Percentiles rank a stretch among this genome's conserved stretches.
phyloP scores from a whole-genome alignment of 768 basidiomycete species.

The Mrakia blollopis region DNA sequence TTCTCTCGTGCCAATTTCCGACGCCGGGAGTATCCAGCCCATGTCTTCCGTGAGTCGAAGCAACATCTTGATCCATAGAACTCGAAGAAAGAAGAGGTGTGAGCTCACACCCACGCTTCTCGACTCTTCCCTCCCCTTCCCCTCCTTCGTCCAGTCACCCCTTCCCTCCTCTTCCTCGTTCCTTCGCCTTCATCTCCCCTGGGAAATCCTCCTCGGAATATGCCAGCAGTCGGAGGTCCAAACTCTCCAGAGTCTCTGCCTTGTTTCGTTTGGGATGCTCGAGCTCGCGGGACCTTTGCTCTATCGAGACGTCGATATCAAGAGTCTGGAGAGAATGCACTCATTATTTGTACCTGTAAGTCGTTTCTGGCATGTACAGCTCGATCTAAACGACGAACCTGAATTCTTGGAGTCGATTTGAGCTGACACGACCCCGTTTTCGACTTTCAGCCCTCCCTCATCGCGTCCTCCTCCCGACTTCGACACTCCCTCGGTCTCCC shows the following conservation, averaged over 20 bases:
- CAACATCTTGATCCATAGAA: too few species aligned
- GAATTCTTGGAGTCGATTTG: too few species aligned
- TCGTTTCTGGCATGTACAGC: too few species aligned
- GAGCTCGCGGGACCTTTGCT: background rate
- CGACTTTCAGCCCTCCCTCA: background rate
- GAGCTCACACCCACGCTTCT: too few species aligned
- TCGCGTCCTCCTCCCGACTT: background rate
- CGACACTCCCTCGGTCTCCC: background rate
- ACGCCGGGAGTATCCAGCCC: too few species aligned
- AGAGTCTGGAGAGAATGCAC: background rate
- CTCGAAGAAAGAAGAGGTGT: too few species aligned
- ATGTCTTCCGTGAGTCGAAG: too few species aligned
- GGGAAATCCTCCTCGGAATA: constrained; percentile 43
- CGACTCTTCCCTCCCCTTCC: background rate
- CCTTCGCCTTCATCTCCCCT: constrained; percentile 60
- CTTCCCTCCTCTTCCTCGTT: constrained; percentile 54
- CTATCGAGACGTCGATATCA: background rate
- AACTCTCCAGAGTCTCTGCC: background rate
- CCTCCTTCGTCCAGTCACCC: constrained; percentile 51
- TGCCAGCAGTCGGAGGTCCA: background rate
- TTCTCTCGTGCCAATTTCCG: too few species aligned
- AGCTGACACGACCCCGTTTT: background rate
- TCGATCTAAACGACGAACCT: too few species aligned
- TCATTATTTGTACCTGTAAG: background rate
- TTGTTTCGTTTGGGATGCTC: background rate